Evolutionary conservation across 441 rosid species (phyloP), one percentile per base, ranked within the genome.

Genomic region (Erodium trifolium): DNA sequence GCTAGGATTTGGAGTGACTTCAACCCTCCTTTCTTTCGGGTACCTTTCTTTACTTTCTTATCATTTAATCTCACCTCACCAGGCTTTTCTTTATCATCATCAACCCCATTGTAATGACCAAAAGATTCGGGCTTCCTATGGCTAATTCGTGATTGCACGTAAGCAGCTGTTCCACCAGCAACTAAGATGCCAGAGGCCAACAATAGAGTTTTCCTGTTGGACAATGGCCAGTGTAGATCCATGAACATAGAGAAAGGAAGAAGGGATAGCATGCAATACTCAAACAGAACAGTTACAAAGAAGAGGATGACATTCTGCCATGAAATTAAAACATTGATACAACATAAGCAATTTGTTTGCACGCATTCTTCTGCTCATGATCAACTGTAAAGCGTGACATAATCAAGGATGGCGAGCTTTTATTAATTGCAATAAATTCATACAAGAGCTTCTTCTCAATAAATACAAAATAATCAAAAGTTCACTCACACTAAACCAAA

Each of bases 81-180:
- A 18, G 75, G 67, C n/a, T 81, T 79, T 67, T 81, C 87, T 69
- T 67, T 71, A 74, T 77, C 78, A 77, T 80, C 87, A 64, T 63
- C 73, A 19, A 77, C 71, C 34, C 89, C 96, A 82, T 89, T 87
- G 72, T 70, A 72, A 70, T 70, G 78, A 71, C 73, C 78, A 59
- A 72, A 76, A 43, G 88, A 73, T 77, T 72, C 76, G 27, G 73
- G 78, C 72, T 74, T 86, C 69, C 59, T 80, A 65, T 72, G 29
- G 72, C 78, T 70, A 75, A 67, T 72, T 70, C 92, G 82, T 29
- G 96, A 91, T 66, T 88, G 86, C 77, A 85, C 35, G 71, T 86
- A 91, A 35, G 86, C 88, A 78, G 98, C 88, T 63, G 98, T 83
- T 71, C 98, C 97, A 70, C 97, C 96, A 68, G 92, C 96, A 74